phyloP scores from a whole-genome alignment of 495 filamentous ascomycete genomes.

The Parachaetomium inaequale region DNA sequence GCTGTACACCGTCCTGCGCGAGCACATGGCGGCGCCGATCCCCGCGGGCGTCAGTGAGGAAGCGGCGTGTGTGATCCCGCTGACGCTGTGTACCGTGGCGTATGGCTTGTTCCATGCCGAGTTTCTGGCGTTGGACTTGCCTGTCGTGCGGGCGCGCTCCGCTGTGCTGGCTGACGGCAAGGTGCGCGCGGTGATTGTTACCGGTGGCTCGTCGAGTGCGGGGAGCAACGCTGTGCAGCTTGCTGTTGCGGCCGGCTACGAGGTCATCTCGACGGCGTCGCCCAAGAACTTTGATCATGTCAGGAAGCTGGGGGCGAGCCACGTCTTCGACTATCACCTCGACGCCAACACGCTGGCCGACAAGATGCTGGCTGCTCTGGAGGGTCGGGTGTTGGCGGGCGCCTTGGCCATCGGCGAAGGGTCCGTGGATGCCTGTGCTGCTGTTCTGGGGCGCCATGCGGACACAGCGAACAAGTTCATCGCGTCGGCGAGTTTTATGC shows the following conservation, averaged over 20 bases:
- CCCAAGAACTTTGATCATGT: slow-evolving; percentile 53
- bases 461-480: background rate
- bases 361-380: background rate
- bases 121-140: background rate
- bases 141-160: background rate
- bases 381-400: background rate
- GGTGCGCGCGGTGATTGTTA: background rate
- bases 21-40: background rate
- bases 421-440: background rate
- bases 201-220: background rate
- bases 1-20: background rate
- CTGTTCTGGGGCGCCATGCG: background rate
- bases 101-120: background rate
- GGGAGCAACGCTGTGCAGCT: slow-evolving; percentile 60
- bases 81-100: background rate
- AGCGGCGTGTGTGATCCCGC: background rate
- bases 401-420: background rate
- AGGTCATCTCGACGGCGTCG: slow-evolving; percentile 56
- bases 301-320: slow-evolving; percentile 49
- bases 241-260: slow-evolving; percentile 54
- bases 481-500: background rate
- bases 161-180: background rate
- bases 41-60: background rate
- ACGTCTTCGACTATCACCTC: background rate
- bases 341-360: background rate